Evolutionary conservation across 805 yeast genomes (phyloP), one percentile per base, ranked within the genome.

Genomic region (Clavispora vitiphila): DNA sequence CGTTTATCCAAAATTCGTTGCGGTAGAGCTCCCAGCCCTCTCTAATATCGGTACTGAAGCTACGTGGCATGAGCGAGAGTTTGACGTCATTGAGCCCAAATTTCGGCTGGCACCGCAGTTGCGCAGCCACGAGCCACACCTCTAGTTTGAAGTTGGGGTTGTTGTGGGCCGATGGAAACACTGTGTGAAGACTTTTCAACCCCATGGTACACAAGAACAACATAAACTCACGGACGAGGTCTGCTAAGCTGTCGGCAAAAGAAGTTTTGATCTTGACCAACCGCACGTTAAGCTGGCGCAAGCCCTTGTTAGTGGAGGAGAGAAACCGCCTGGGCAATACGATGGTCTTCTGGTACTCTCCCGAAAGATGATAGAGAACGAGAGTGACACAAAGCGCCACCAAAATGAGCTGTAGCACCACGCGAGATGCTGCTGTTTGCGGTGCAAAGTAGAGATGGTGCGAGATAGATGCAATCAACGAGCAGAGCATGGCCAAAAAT

Each of bases 1-100:
- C 96, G 51, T 83, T 74, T 18, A 81, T 78, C 97, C 98, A 93
- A 58, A 89, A 93, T 59, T 90, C 97, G 51, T 86, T 86, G 45
- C 99, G 66, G 55, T 90, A 91, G 31, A 88, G 62, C 56, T 91
- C 99, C 98, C 99, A 91, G 8, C 88, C 90, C 60, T 90, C 96
- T 48, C 96, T 74, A 6, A 85, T 78, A 37, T 85, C 90, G 0
- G 93, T 80, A 45, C 79, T 78, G 62, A 91, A 93, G 1, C 82
- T 81, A 38, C 96, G 69, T 3, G 97, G 85, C 43, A 83, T 83
- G 41, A 93, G 68, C 8, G 87, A 84, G 8, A 93, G 60, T 58
- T 89, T 90, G 10, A 90, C 88, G 50, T 86, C 88, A 20, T 77
- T 76, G 26, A 69, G 61, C 0, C 95, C 96, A n/a, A 77, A 71